A percentile compares a stretch with the other conserved stretches of the same genome.
Conservation (phyloP, 208 protist species). For the Acanthamoeba royreba region DNA sequence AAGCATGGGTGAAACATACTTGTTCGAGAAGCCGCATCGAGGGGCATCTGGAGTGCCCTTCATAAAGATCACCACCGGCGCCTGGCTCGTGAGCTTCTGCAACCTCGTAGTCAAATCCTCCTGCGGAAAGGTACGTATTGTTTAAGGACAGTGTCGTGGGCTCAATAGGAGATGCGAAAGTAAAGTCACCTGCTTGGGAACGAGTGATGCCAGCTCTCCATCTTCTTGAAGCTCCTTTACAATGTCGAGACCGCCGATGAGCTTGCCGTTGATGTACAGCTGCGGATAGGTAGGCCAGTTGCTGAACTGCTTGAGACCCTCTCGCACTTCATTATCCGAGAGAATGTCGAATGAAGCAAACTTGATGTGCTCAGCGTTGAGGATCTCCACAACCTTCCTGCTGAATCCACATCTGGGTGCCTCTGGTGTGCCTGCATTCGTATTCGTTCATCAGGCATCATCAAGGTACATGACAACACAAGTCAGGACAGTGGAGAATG, state of each 20-base stretch:
- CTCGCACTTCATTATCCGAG: slow-evolving; percentile 37
- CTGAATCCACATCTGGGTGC: slow-evolving; percentile 48
- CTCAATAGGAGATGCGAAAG: too few relatives aligned
- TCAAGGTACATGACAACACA: not conserved
- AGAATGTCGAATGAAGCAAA: slow-evolving; percentile 49
- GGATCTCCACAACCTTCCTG: slow-evolving; percentile 35
- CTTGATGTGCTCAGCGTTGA: slow-evolving; percentile 37
- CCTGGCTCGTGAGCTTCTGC: not conserved
- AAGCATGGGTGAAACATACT: not conserved
- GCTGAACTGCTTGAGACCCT: slow-evolving; percentile 66
- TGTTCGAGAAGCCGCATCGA: slow-evolving; percentile 12
- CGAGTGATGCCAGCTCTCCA: slow-evolving; percentile 56
- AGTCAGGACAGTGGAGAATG: not conserved
- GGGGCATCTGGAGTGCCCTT: slow-evolving; percentile 38
- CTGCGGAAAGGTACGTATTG: not conserved
- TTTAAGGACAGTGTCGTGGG: too few relatives aligned
- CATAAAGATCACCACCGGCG: slow-evolving; percentile 49
- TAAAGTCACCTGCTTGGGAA: not conserved
- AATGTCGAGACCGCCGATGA: slow-evolving; percentile 83
- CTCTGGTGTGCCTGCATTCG: slow-evolving; percentile 13
- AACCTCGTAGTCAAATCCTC: not conserved
- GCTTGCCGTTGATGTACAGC: slow-evolving; percentile 81
- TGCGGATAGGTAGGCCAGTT: slow-evolving; percentile 86
- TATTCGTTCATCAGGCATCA: too few relatives aligned
- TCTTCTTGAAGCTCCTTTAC: slow-evolving; percentile 74